phyloP scores from a whole-genome alignment of 345 rosid species.

The Melaleuca quinquenervia region DNA sequence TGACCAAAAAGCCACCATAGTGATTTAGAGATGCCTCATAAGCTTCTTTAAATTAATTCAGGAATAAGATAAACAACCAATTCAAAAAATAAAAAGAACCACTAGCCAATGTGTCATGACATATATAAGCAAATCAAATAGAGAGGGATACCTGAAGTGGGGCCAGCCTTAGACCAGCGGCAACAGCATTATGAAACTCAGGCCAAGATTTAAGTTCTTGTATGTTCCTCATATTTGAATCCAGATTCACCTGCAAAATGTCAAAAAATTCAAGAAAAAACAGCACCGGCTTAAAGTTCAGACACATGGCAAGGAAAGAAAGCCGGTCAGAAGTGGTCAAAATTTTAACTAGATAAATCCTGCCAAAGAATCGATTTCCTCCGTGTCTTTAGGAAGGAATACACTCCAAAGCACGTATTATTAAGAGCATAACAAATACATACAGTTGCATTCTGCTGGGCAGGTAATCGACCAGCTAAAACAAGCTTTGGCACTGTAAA shows the following conservation, averaged over 20 bases:
- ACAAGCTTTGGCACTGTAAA: constrained; percentile 97
- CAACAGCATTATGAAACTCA: constrained; percentile 99
- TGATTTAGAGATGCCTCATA: not conserved
- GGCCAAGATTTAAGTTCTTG: constrained; percentile 98
- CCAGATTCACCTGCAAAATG: constrained; percentile 69
- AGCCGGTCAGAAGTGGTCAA: not conserved
- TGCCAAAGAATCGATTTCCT: not conserved
- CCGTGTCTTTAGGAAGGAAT: not conserved
- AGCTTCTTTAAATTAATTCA: not conserved
- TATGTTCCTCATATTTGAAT: constrained; percentile 75
- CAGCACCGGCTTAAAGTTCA: not conserved
- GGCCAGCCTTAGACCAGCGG: constrained; percentile 88
- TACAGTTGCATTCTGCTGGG: constrained; percentile 99
- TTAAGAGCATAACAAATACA: constrained; percentile 14
- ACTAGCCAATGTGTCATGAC: not conserved
- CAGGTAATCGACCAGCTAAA: constrained; percentile 93
- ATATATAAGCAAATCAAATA: not conserved
- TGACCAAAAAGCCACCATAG: not conserved
- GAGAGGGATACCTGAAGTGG: constrained; percentile 67
- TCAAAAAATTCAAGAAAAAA: not conserved
- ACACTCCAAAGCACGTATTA: not conserved
- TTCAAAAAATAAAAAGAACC: not conserved
- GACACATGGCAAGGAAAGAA: not conserved
- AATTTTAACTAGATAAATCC: not conserved
- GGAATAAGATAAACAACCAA: not conserved